These are phyloP conservation scores for Pyrenula aspistea DNA, from an alignment of 495 filamentous ascomycete genomes.

Conservation along the genomic window DNA sequence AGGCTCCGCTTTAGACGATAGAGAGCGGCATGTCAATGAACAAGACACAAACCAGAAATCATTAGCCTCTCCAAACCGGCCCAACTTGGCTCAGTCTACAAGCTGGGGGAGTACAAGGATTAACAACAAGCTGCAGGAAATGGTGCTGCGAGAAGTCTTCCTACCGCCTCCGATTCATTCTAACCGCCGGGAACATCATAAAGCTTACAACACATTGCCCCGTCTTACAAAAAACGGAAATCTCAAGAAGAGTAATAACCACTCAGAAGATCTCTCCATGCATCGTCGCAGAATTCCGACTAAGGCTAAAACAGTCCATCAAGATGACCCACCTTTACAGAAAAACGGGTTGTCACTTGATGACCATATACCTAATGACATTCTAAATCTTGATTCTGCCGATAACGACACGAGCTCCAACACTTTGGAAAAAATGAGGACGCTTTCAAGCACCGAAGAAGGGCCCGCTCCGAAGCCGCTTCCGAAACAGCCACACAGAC, in stretches of 20 bases:
- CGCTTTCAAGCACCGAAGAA: conserved; percentile 16
- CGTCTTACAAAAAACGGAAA: conserved; percentile 11
- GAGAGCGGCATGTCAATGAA: background rate
- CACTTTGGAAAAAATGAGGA: conserved; percentile 20
- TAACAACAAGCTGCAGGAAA: conserved; percentile 75
- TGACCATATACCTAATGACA: background rate
- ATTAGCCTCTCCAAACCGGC: conserved; percentile 8
- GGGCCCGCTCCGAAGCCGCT: conserved; percentile 19
- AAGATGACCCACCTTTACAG: background rate
- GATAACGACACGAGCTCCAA: conserved; percentile 17
- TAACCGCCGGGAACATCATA: conserved; percentile 47
- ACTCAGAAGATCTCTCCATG: conserved; percentile 1
- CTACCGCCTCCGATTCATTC: conserved; percentile 66
- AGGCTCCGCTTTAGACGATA: background rate
- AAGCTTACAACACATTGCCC: conserved; percentile 47
- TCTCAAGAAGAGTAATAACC: conserved; percentile 1
- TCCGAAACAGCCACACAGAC: conserved; percentile 30
- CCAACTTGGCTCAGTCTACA: conserved; percentile 19
- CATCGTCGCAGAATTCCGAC: background rate
- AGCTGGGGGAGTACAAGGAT: conserved; percentile 93
- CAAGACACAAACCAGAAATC: background rate
- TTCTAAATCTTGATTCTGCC: background rate
- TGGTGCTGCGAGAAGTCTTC: conserved; percentile 92
- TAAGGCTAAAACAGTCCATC: background rate
- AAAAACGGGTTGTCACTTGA: background rate